phyloP scores from a whole-genome alignment of 192 early-diverging fungal species.

The Backusella macrospora region DNA sequence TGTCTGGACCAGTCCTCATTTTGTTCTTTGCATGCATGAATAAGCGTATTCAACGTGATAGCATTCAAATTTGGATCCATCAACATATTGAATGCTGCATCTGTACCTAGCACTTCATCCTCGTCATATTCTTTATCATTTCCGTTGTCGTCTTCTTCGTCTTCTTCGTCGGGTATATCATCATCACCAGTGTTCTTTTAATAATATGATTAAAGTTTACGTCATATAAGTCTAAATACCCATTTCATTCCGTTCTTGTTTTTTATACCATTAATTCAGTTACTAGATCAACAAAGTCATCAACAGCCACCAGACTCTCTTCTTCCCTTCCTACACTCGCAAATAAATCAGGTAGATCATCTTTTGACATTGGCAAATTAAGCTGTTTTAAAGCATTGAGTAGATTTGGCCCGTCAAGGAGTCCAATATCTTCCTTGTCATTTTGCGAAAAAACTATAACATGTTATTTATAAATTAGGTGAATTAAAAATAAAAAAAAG shows the following conservation, averaged over 20 bases:
- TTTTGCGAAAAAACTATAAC: neutral
- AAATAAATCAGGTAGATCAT: constrained; percentile 17
- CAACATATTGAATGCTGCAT: constrained; percentile 3
- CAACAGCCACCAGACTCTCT: neutral
- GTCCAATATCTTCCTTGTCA: neutral
- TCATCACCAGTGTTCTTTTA: neutral
- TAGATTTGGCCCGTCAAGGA: neutral
- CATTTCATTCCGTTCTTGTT: neutral
- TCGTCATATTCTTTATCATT: neutral
- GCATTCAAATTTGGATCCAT: neutral
- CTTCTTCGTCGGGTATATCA: neutral
- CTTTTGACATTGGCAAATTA: neutral
- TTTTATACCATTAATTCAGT: constrained; percentile 15
- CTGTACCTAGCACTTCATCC: neutral
- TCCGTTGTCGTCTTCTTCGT: neutral
- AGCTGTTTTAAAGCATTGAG: neutral
- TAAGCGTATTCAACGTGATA: neutral
- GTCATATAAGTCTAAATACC: neutral
- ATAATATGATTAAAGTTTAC: neutral
- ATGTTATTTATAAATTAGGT: too few relatives aligned
- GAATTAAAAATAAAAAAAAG: too few relatives aligned
- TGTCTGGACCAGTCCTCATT: constrained; percentile 15
- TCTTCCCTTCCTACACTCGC: constrained; percentile 8
- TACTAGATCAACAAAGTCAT: constrained; percentile 13
- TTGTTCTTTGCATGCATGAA: neutral